phyloP scores from a whole-genome alignment of 257 asterid genomes.

The Solanum chaucha region DNA sequence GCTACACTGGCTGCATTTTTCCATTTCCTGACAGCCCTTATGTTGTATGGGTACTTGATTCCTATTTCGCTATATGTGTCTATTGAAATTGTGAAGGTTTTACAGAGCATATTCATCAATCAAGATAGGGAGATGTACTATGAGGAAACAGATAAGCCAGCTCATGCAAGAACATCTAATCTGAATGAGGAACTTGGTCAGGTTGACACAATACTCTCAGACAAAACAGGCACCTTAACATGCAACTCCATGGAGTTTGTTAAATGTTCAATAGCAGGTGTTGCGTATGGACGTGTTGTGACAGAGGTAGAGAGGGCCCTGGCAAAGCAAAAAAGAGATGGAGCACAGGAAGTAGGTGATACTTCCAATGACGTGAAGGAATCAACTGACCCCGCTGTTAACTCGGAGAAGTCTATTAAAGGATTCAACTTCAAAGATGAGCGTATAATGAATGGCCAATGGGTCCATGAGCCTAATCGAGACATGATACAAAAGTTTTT shows the following conservation, averaged over 20 bases:
- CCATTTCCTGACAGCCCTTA: conserved; percentile 89
- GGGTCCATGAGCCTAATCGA: conserved; percentile 60
- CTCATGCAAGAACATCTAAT: conserved; percentile 89
- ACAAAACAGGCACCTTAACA: conserved; percentile 92
- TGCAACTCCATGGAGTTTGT: conserved; percentile 97
- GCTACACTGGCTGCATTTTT: conserved; percentile 56
- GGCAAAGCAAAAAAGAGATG: conserved; percentile 47
- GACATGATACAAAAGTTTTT: conserved; percentile 67
- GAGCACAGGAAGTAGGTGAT: conserved; percentile 17
- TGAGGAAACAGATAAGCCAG: conserved; percentile 73
- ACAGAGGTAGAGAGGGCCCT: conserved; percentile 88
- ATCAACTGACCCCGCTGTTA: conserved; percentile 3
- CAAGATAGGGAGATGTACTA: conserved; percentile 81
- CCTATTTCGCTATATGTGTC: conserved; percentile 97
- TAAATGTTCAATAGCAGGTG: conserved; percentile 79
- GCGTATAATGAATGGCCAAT: conserved; percentile 71
- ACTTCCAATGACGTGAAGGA: conserved; percentile 10
- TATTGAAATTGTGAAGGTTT: conserved; percentile 85
- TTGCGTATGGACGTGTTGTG: conserved; percentile 83
- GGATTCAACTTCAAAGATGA: conserved; percentile 88
- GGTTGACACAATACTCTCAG: conserved; percentile 82
- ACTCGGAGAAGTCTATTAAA: conserved; percentile 35
- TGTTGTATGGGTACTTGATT: conserved; percentile 84
- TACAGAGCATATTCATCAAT: conserved; percentile 76
- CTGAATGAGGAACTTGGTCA: conserved; percentile 96